Evolutionary conservation across 768 basidiomycete genomes (phyloP).

Genomic region (Boletales sp.): DNA sequence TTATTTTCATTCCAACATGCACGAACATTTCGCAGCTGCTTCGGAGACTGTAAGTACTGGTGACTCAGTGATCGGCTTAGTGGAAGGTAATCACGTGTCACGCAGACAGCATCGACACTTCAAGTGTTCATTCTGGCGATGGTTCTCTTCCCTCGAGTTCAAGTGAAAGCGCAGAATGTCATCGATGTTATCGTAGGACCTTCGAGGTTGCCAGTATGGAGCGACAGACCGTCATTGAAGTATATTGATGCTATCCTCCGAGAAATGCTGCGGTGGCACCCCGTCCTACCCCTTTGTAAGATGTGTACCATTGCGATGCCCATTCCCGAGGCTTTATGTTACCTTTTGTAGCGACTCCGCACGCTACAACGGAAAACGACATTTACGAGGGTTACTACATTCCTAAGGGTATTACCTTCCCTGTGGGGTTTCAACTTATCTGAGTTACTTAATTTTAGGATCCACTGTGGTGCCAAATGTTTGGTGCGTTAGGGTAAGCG

Average conservation of each 20-base stretch:
- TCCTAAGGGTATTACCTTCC: slow-evolving; percentile 18
- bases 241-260: slow-evolving; percentile 27
- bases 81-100: neutral
- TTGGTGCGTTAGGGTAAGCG: slow-evolving; percentile 16
- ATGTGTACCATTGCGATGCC: neutral
- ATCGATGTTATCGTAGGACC: slow-evolving; percentile 27
- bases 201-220: slow-evolving; percentile 24
- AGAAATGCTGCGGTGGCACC: slow-evolving; percentile 27
- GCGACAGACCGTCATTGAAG: slow-evolving; percentile 23
- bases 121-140: slow-evolving; percentile 34
- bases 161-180: slow-evolving; percentile 25
- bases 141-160: slow-evolving; percentile 28
- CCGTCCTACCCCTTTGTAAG: slow-evolving; percentile 23
- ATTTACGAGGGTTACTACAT: slow-evolving; percentile 26
- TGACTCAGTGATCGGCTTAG: neutral
- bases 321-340: neutral
- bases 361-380: slow-evolving; percentile 19
- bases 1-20: neutral
- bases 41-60: slow-evolving; percentile 20
- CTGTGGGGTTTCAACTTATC: neutral
- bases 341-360: slow-evolving; percentile 9
- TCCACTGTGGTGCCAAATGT: slow-evolving; percentile 25
- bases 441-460: slow-evolving; percentile 9
- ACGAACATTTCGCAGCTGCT: slow-evolving; percentile 3
- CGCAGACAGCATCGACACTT: slow-evolving; percentile 25